Evolutionary conservation across 148 eudicot genomes (phyloP), one percentile per base, ranked within the genome.

Genomic region (Vaccinium darrowii): DNA sequence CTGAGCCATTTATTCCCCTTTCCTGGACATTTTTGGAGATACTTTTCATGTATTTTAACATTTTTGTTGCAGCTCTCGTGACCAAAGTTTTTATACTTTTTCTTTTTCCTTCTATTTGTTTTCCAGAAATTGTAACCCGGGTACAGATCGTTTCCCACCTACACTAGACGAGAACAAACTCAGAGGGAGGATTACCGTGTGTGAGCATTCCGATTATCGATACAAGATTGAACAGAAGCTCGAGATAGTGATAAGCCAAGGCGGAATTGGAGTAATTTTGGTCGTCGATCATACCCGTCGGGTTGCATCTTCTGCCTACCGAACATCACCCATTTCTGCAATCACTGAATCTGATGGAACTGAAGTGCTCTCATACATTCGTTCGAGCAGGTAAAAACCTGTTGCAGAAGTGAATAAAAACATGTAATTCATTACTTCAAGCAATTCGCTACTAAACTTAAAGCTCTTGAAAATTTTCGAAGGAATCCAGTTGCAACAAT

Each of bases 401-500:
- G 27, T 43, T 2, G 56, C 56, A 10, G 8, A 52, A 52, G 13
- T 52, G 13, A 52, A 10, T 52, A 52, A 52, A 25, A 4, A 73
- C 9, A 0, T 14, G 14, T 15, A 36, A 33, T 25, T 53, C 62
- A 51, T 23, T n/a, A 27, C 47, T 80, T 10, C 58, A 27, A 19
- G 14, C 5, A 5, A 81, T 21, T 3, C 6, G 49, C 18, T 43
- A 36, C 56, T n/a, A 10, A 58, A 73, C 67, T 27, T 11, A 4
- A 25, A 78, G 57, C 39, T 69, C 50, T 67, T 82, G 12, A 60
- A 21, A 67, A 67, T 76, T 87, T 84, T 53, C 84, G 8, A 76
- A 93, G 96, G 69, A 88, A 92, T 69, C 92, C 98, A 3, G 72
- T 85, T 18, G 94, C 90, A 18, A 95, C 98, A 19, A 88, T 93